Evolutionary conservation across 2,329 filamentous ascomycete genomes (phyloP), one percentile per base, ranked within the genome.

Genomic region (Chaetomiaceae sp.): DNA sequence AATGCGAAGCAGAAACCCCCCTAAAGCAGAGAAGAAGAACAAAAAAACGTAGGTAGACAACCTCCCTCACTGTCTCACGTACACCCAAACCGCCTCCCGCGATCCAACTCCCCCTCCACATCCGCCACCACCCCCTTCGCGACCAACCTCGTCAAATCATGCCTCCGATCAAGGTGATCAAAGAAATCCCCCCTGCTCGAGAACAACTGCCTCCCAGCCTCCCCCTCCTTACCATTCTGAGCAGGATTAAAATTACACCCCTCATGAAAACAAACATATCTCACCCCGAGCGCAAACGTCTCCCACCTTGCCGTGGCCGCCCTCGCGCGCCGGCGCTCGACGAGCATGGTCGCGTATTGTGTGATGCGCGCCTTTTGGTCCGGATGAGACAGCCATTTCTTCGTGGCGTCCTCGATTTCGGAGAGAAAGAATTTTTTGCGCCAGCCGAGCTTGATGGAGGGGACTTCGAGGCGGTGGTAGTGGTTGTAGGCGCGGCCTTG

Each of bases 391-490:
- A 64, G 51, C 59, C 60, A 64, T 15, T 49, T 51, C 37, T 52
- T 48, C 0, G 60, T 62, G 14, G 56, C 57, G 19, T 55, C 52
- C 49, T 65, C 58, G 39, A 65, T 64, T 20, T 62, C 55, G 12
- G 34, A 20, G 8, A 65, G 45, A 23, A 51, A 54, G 20, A 57
- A 46, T 39, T 57, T 59, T 19, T 56, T 60, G 12, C 56, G 54
- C 19, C 59, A 36, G 36, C 58, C 56, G 20, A 62, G 58, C 31
- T 53, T 55, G 49, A 63, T 58, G 25, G 55, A 51, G 4, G 59
- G 53, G 1, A 62, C 56, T 27, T 62, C 55, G 39, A 64, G 59
- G n/a, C 61, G 61, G 55, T 58, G 57, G 47, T 64, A 64, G 17
- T 61, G 45, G 7, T 46, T 44, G 54, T 61, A 61, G 11, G 57